phyloP scores from a whole-genome alignment of 202 grass and related monocot species.

The Miscanthus sacchariflorus region DNA sequence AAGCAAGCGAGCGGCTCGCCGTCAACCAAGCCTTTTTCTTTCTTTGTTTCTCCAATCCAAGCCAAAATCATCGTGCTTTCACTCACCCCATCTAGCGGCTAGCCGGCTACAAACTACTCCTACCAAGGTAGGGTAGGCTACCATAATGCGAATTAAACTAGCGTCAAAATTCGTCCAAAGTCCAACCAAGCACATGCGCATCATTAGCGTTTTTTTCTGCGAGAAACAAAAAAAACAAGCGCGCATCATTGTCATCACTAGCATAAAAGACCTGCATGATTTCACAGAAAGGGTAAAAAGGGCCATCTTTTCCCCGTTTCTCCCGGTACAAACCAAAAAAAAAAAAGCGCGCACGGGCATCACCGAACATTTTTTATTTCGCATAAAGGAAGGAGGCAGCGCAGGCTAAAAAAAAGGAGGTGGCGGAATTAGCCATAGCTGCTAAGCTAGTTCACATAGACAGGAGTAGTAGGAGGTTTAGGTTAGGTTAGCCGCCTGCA shows the following conservation, averaged over 20 bases:
- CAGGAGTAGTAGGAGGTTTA: too few relatives aligned
- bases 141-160: slow-evolving; percentile 11
- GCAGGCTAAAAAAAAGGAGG: background rate
- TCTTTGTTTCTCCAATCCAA: background rate
- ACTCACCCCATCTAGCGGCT: background rate
- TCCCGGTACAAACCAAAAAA: slow-evolving; percentile 14
- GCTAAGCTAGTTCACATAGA: slow-evolving; percentile 24
- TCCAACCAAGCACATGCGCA: background rate
- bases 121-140: background rate
- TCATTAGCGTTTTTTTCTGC: slow-evolving; percentile 2
- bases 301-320: background rate
- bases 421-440: background rate
- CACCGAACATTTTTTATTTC: slow-evolving; percentile 35
- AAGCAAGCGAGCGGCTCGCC: background rate
- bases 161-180: background rate
- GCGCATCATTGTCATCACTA: background rate
- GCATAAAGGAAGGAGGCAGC: slow-evolving; percentile 28
- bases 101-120: background rate
- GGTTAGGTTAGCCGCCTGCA: slow-evolving; percentile 34
- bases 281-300: background rate
- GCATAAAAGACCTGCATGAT: slow-evolving; percentile 15
- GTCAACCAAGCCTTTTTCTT: background rate
- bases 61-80: too few relatives aligned
- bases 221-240: background rate
- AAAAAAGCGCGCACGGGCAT: background rate